These are phyloP conservation scores for Thielaviopsis ethacetica DNA, from an alignment of 2,329 filamentous ascomycete genomes.

Conservation along the genomic window DNA sequence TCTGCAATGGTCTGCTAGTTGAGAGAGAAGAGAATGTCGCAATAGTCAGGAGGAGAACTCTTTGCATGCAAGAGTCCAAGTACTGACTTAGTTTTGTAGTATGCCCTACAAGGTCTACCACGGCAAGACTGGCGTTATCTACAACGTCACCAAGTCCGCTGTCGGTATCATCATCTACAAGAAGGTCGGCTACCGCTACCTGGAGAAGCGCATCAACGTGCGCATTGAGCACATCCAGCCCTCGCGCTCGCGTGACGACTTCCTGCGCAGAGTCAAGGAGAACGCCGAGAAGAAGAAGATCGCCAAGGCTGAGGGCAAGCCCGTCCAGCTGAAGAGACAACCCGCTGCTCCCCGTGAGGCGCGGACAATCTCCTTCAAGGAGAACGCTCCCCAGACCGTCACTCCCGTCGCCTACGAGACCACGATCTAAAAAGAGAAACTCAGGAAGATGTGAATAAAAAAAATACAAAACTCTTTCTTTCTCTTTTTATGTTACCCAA, in stretches of 20 bases:
- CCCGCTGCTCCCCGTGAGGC: conserved; percentile 65
- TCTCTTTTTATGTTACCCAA: conserved; percentile 11
- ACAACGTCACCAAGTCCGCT: conserved; percentile 97
- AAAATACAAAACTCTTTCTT: conserved; percentile 13
- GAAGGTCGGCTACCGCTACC: conserved; percentile 97
- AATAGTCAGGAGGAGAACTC: background rate
- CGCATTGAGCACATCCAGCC: conserved; percentile 92
- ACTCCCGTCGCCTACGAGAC: conserved; percentile 93
- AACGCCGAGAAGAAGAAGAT: conserved; percentile 87
- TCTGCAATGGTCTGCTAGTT: no score
- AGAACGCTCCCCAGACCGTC: conserved; percentile 81
- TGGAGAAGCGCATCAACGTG: conserved; percentile 99
- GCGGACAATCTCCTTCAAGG: conserved; percentile 61
- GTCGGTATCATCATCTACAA: conserved; percentile 99
- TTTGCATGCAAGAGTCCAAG: background rate
- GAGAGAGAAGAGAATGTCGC: background rate
- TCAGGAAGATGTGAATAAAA: conserved; percentile 12
- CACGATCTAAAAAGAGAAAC: conserved; percentile 58
- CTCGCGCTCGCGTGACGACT: conserved; percentile 92
- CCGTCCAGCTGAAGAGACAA: conserved; percentile 86
- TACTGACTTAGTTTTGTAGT: conserved; percentile 30
- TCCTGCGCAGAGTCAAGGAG: conserved; percentile 88
- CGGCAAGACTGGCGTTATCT: conserved; percentile 95
- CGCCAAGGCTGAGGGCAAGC: conserved; percentile 77
- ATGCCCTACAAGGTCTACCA: conserved; percentile 99